Percentiles rank a stretch among this genome's conserved stretches.
Conservation (phyloP, 352 stramenopile genomes). For the Phytophthora citrophthora region DNA sequence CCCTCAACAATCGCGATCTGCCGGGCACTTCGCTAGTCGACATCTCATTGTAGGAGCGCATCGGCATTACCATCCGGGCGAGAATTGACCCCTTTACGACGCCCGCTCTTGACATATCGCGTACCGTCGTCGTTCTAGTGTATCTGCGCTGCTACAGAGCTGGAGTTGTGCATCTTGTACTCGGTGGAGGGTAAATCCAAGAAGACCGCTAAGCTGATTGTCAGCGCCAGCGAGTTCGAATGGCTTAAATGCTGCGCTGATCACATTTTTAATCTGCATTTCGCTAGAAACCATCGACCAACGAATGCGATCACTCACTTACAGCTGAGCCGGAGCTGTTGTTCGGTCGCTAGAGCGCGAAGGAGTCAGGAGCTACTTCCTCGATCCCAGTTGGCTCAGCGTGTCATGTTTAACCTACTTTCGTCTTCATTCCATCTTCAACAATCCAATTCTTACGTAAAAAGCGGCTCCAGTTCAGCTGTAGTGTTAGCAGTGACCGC, state of each 20-base stretch:
- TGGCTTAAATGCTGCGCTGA: not conserved
- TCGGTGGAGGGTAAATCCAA: not conserved
- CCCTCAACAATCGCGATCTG: slow-evolving; percentile 18
- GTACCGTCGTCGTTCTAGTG: not conserved
- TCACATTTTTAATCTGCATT: slow-evolving; percentile 12
- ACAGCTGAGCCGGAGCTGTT: not conserved
- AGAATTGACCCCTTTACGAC: not conserved
- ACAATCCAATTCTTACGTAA: slow-evolving; percentile 12
- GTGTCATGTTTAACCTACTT: too few relatives aligned
- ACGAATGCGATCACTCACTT: slow-evolving; percentile 1
- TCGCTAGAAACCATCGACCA: slow-evolving; percentile 11
- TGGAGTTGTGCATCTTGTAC: not conserved
- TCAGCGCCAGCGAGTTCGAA: too few relatives aligned
- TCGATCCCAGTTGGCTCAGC: slow-evolving; percentile 3
- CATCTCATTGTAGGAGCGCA: slow-evolving; percentile 4
- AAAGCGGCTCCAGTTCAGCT: slow-evolving; percentile 37
- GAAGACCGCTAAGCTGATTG: too few relatives aligned
- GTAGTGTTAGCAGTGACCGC: slow-evolving; percentile 29
- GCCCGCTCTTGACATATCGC: slow-evolving; percentile 14
- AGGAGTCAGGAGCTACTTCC: slow-evolving; percentile 15
- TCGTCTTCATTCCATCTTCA: too few relatives aligned
- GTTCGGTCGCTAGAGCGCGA: slow-evolving; percentile 17
- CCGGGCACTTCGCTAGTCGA: slow-evolving; percentile 1
- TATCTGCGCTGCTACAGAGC: not conserved
- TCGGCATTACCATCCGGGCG: slow-evolving; percentile 22